These are phyloP conservation scores for Metschnikowia peoriensis DNA, from an alignment of 805 yeast species.

Conservation along the genomic window DNA sequence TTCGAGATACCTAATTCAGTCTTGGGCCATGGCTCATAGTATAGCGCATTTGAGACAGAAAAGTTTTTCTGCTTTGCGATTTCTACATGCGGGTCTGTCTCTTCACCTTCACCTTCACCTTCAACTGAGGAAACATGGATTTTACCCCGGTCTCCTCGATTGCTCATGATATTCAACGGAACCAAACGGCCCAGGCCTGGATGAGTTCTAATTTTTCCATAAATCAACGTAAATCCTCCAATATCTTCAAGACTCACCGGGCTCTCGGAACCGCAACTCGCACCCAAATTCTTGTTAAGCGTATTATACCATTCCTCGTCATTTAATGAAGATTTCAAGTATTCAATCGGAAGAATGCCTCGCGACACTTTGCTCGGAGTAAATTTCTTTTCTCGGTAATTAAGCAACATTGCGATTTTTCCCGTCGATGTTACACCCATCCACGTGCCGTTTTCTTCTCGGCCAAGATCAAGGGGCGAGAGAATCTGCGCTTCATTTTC, in stretches of 20 bases:
- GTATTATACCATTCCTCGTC: constrained; percentile 46
- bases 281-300: constrained; percentile 26
- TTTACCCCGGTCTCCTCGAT: constrained; percentile 43
- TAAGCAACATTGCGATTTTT: constrained; percentile 69
- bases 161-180: constrained; percentile 48
- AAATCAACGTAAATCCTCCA: constrained; percentile 65
- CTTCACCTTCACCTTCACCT: constrained; percentile 9
- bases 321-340: constrained; percentile 32
- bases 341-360: constrained; percentile 50
- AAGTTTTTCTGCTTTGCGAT: constrained; percentile 35
- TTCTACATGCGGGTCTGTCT: constrained; percentile 16
- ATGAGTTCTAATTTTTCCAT: constrained; percentile 44
- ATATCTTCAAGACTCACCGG: constrained; percentile 27
- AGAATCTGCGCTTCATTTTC: constrained; percentile 41
- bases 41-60: constrained; percentile 70
- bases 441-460: constrained; percentile 88
- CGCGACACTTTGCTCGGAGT: constrained; percentile 44
- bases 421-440: constrained; percentile 65
- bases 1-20: constrained; percentile 48
- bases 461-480: constrained; percentile 72
- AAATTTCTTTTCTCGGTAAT: constrained; percentile 53
- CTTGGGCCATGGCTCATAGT: constrained; percentile 73
- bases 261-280: constrained; percentile 15
- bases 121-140: constrained; percentile 21
- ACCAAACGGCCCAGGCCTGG: constrained; percentile 22